Base-by-base conservation (phyloP, 163 green algal species). In the Scenedesmus sp. region DNA sequence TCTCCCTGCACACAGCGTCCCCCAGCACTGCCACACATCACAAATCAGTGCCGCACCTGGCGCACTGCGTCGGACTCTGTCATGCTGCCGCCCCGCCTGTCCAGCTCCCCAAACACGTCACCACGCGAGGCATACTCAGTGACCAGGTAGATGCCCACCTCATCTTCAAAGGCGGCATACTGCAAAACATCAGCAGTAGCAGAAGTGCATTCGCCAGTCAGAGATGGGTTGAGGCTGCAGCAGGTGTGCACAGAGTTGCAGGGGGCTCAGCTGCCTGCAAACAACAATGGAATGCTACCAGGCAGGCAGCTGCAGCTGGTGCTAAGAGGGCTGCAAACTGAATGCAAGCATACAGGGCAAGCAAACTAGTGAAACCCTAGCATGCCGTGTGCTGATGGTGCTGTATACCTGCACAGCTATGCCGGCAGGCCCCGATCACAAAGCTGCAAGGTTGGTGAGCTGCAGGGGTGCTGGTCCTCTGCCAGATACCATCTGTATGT, bases 141-240 rank as follows among this genome's bases (percentile, higher is more conserved):
- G 0, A 97, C 95, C 13, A 98, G 91, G 93, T 98, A 98, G n/a
- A 98, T 93, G 70, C 96, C 94, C 4, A 94, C 92, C 54, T 94
- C 93, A 85, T 98, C 96, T 87, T 97, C 96, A 93, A 98, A 98
- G 5, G 96, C 95, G 0, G 96, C 96, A 90, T 95, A 98, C 94
- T 96, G 92, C 64, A 66, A 10, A 6, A 15, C 62, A 73, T 13
- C 62, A 73, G 62, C 62, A 73, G 62, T 15, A 73, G 62, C 12
- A 46, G 34, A 46, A 34, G 64, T 60, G 79, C 46, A 86, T 23
- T 62, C 34, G 62, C 62, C 3, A 18, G 15, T 76, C 6, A 52
- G 64, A 5, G 64, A 5, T 23, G 10, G 20, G 64, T 73, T 18
- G 23, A 79, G 23, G 23, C 12, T 6, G 12, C 20, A 79, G 70